Conservation (phyloP, 192 early-diverging fungal genomes). For the Coemansia asiatica region DNA sequence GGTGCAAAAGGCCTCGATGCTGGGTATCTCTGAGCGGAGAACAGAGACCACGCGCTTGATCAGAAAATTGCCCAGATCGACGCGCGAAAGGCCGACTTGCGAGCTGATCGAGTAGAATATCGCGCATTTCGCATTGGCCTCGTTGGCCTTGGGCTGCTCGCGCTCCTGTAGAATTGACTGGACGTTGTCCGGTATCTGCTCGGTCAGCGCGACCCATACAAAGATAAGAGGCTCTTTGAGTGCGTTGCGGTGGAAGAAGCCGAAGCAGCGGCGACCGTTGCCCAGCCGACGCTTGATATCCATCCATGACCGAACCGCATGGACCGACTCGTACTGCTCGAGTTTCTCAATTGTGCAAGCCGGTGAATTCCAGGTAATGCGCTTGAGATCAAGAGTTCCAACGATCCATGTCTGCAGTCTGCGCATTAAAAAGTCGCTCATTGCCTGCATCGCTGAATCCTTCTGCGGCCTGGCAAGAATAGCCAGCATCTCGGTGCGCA, state of each 20-base stretch:
- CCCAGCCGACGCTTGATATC: conserved; percentile 79
- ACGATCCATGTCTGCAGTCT: conserved; percentile 78
- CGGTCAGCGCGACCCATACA: conserved; percentile 80
- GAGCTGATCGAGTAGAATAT: conserved; percentile 95
- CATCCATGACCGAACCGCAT: conserved; percentile 76
- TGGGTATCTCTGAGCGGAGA: conserved; percentile 67
- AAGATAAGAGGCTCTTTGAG: conserved; percentile 85
- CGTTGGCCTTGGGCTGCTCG: conserved; percentile 33
- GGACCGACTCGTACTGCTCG: conserved; percentile 83
- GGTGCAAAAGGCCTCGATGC: conserved; percentile 78
- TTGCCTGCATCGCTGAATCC: conserved; percentile 55
- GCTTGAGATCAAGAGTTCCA: conserved; percentile 72
- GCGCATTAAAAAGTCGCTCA: conserved; percentile 66
- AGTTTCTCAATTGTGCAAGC: conserved; percentile 83
- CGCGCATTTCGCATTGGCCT: conserved; percentile 62
- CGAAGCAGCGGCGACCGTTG: conserved; percentile 76
- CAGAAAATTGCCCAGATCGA: conserved; percentile 88
- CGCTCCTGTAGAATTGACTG: conserved; percentile 66
- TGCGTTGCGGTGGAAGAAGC: conserved; percentile 77
- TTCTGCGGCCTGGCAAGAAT: conserved; percentile 29
- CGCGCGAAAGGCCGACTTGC: conserved; percentile 81
- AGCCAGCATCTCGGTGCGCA: conserved; percentile 74
- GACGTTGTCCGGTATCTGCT: conserved; percentile 64
- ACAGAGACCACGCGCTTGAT: conserved; percentile 88
- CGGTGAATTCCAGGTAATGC: conserved; percentile 81